Percentiles rank a stretch among this genome's conserved stretches.
Evolutionary conservation across 805 yeast genomes (phyloP).

Genomic region (Komagataella ulmi): DNA sequence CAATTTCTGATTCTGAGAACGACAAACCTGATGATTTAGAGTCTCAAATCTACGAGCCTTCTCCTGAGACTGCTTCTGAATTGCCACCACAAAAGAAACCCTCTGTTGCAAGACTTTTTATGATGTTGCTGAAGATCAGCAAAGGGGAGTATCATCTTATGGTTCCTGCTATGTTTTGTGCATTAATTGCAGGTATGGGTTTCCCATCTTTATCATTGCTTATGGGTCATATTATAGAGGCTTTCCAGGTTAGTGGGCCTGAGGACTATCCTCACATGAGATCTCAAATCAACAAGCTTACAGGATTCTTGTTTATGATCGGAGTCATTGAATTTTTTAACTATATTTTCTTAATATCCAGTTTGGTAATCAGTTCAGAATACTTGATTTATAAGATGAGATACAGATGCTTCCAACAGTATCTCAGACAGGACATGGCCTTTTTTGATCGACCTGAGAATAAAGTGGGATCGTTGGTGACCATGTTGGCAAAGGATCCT

Average conservation of each 20-base stretch:
- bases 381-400: constrained; percentile 52
- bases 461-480: constrained; percentile 39
- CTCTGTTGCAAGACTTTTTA: not conserved
- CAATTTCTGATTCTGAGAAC: constrained; percentile 11
- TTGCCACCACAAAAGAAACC: not conserved
- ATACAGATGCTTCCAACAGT: constrained; percentile 27
- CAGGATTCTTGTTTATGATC: not conserved
- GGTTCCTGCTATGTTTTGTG: not conserved
- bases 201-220: not conserved
- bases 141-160: not conserved
- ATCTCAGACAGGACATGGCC: constrained; percentile 35
- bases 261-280: not conserved
- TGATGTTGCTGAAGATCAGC: not conserved
- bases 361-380: constrained; percentile 27
- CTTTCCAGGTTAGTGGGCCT: not conserved
- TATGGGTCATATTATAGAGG: not conserved
- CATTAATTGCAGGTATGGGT: not conserved
- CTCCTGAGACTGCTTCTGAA: not conserved
- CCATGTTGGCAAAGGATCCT: constrained; percentile 68
- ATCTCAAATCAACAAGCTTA: not conserved
- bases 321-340: not conserved
- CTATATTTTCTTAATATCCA: not conserved
- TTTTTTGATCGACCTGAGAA: constrained; percentile 33
- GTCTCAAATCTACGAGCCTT: not conserved
- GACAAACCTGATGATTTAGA: constrained; percentile 14